Conservation (phyloP, 2,329 filamentous ascomycete genomes). For the Beauveria australis region DNA sequence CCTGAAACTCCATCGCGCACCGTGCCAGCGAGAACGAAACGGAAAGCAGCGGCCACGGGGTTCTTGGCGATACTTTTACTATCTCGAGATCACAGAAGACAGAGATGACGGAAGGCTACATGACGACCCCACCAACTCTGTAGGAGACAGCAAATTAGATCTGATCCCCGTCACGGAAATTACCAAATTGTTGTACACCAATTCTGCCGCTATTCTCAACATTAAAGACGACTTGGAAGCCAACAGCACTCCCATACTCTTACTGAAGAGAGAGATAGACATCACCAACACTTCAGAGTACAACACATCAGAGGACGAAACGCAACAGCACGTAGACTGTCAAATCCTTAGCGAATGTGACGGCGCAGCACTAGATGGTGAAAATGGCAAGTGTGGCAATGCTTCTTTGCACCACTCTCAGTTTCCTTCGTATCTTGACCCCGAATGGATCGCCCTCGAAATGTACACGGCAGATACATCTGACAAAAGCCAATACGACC, state of each 20-base stretch:
- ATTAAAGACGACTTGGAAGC: slow-evolving; percentile 51
- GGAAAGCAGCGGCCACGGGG: background rate
- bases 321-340: background rate
- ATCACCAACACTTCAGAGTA: slow-evolving; percentile 26
- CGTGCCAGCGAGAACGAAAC: slow-evolving; percentile 19
- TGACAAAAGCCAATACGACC: slow-evolving; percentile 39
- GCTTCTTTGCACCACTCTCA: slow-evolving; percentile 21
- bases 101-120: slow-evolving; percentile 52
- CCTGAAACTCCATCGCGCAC: slow-evolving; percentile 69
- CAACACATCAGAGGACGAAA: background rate
- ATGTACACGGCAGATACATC: slow-evolving; percentile 43
- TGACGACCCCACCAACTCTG: slow-evolving; percentile 27
- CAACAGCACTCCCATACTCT: slow-evolving; percentile 43
- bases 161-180: slow-evolving; percentile 50
- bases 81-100: slow-evolving; percentile 76
- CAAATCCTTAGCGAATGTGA: slow-evolving; percentile 1
- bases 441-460: slow-evolving; percentile 87
- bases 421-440: slow-evolving; percentile 46
- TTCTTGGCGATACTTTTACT: slow-evolving; percentile 56
- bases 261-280: slow-evolving; percentile 64
- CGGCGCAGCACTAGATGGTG: too few species aligned
- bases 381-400: too few species aligned
- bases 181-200: slow-evolving; percentile 88
- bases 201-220: slow-evolving; percentile 82
- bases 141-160: slow-evolving; percentile 41